Conservation (phyloP, 139 green algal genomes). For the Coccomyxa sp. region DNA sequence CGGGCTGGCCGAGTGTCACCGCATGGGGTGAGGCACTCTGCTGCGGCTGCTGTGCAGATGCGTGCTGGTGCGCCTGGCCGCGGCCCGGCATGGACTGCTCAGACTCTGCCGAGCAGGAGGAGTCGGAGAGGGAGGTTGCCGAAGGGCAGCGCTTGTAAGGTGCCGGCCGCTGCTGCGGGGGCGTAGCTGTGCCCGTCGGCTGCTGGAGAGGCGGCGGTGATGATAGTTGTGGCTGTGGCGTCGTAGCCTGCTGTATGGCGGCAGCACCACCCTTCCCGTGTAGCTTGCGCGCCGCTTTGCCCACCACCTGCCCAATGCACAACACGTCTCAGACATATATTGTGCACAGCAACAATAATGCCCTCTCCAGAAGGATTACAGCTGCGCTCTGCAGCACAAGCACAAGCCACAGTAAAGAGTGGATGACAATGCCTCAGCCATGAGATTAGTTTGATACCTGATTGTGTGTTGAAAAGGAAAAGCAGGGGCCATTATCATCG, state of each 20-base stretch:
- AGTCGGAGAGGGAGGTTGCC: neutral
- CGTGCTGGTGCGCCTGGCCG: too few species aligned
- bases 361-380: neutral
- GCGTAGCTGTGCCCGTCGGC: neutral
- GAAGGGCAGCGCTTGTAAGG: neutral
- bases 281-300: neutral
- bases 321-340: neutral
- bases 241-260: neutral
- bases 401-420: too few species aligned
- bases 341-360: neutral
- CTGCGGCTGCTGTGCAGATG: too few species aligned
- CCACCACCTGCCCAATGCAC: neutral
- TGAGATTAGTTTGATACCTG: neutral
- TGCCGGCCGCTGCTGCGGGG: neutral
- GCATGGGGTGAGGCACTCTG: too few species aligned
- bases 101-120: neutral
- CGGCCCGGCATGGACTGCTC: neutral
- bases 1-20: too few species aligned
- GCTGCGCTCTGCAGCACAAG: neutral
- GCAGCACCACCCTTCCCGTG: too few species aligned
- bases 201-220: neutral
- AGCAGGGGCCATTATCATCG: neutral
- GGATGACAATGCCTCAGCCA: neutral
- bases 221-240: too few species aligned
- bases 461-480: neutral